phyloP scores from a whole-genome alignment of 192 early-diverging fungal species.

The Coemansia sp. region DNA sequence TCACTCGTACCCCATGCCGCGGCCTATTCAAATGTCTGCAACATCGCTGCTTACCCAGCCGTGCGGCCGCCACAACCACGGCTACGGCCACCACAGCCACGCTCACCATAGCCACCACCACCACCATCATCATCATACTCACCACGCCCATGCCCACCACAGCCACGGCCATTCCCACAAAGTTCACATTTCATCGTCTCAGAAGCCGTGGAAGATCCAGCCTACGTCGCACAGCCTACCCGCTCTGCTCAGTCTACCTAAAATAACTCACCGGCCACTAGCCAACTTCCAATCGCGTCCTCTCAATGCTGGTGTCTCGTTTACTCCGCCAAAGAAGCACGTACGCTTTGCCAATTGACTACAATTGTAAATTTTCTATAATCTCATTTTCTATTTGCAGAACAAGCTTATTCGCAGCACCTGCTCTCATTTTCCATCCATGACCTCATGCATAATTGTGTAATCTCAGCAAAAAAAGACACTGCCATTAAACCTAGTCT shows the following conservation, averaged over 20 bases:
- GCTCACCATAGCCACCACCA: neutral
- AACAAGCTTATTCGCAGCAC: too few relatives aligned
- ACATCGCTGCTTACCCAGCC: neutral
- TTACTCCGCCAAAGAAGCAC: conserved; percentile 22
- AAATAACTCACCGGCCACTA: neutral
- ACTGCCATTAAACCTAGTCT: too few relatives aligned
- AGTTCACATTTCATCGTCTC: neutral
- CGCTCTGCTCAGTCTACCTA: conserved; percentile 1
- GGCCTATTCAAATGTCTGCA: neutral
- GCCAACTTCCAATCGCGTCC: conserved; percentile 11
- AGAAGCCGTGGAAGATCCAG: neutral
- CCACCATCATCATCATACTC: neutral
- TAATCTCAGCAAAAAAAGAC: too few relatives aligned
- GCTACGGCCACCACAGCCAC: neutral
- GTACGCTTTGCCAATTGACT: conserved; percentile 26
- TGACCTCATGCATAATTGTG: too few relatives aligned
- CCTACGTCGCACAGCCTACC: conserved; percentile 15
- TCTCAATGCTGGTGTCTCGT: neutral
- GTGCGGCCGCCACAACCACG: neutral
- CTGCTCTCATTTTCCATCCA: too few relatives aligned
- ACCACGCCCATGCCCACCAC: neutral
- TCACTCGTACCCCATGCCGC: neutral
- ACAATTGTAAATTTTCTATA: too few relatives aligned
- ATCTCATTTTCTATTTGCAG: too few relatives aligned
- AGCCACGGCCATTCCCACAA: neutral